Base-by-base conservation (phyloP, 345 rosid species). In the Eucalyptus polybractea region DNA sequence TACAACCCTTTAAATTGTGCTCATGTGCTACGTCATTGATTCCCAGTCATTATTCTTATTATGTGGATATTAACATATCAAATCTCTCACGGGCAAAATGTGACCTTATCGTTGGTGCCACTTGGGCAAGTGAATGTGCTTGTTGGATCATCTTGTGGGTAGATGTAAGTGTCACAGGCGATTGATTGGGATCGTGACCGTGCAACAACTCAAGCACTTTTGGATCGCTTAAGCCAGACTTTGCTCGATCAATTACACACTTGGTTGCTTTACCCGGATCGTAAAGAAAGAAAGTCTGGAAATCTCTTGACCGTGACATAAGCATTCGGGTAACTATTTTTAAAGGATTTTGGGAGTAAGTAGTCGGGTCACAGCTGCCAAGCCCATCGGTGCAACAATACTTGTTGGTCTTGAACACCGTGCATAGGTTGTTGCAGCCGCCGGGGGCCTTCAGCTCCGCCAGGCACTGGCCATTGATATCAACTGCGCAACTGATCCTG, bases 381-480 rank as follows among this genome's bases (percentile, higher is more conserved):
- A 50, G 53, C 53, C 56, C 42, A 31, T 16, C 3, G 27, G 50
- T 87, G 86, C 92, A 91, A 27, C 92, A 89, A 27, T 90, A 87
- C 19, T 92, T 33, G 5, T 86, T 86, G 24, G 90, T 91, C 80
- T 89, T 90, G 58, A 85, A 91, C 17, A 92, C 93, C 5, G 89
- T 87, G 76, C 93, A 90, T 4, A 90, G 88, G 27, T 90, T 90
- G 80, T 92, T 87, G 87, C 93, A 92, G 5, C 93, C 93, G 1
- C 92, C 91, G 0, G 80, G 50, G 25, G 62, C 89, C 86, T 72
- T 88, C 51, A 92, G 88, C 86, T 24, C 65, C 33, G 7, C 3
- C 2, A 92, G 88, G 45, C 91, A 89, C 87, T 72, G 60, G 9
- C 89, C 86, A 6, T 86, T 33, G 76, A 90, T 88, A 67, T 86